Evolutionary conservation across 441 rosid species (phyloP).

Genomic region (Gossypium schwendimanii): DNA sequence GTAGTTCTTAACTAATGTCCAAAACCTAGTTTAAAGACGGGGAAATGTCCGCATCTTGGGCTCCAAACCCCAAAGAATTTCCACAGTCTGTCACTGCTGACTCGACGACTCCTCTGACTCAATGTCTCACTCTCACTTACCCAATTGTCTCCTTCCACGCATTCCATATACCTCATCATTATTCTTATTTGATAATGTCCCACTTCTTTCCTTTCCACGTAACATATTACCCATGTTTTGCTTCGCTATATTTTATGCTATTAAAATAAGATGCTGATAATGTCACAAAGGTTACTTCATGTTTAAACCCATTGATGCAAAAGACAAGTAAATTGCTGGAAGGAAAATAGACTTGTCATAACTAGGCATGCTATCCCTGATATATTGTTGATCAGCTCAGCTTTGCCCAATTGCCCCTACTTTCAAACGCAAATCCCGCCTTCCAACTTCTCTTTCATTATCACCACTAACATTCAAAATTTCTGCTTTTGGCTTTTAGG

Average conservation of each 20-base stretch:
- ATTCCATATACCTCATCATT: not conserved
- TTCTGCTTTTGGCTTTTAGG: not conserved
- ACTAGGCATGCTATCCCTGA: slow-evolving; percentile 28
- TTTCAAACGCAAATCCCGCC: slow-evolving; percentile 45
- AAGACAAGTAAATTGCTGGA: too few species aligned
- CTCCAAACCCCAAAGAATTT: slow-evolving; percentile 12
- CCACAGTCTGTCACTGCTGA: not conserved
- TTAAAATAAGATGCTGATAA: too few species aligned
- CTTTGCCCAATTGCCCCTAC: slow-evolving; percentile 12
- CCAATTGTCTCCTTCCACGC: not conserved
- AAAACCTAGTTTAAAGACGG: not conserved
- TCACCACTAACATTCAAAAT: slow-evolving; percentile 12
- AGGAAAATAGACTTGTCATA: slow-evolving; percentile 40
- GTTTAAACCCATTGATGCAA: too few species aligned
- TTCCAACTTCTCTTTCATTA: not conserved
- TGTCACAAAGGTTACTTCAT: too few species aligned
- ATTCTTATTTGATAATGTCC: not conserved
- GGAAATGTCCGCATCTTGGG: slow-evolving; percentile 21
- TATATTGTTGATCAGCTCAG: not conserved
- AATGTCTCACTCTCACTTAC: not conserved
- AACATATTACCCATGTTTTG: not conserved
- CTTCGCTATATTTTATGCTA: not conserved
- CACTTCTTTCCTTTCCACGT: not conserved
- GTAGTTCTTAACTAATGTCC: not conserved
- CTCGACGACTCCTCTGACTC: not conserved